Conservation (phyloP, 345 rosid genomes). For the Anacardium occidentale region DNA sequence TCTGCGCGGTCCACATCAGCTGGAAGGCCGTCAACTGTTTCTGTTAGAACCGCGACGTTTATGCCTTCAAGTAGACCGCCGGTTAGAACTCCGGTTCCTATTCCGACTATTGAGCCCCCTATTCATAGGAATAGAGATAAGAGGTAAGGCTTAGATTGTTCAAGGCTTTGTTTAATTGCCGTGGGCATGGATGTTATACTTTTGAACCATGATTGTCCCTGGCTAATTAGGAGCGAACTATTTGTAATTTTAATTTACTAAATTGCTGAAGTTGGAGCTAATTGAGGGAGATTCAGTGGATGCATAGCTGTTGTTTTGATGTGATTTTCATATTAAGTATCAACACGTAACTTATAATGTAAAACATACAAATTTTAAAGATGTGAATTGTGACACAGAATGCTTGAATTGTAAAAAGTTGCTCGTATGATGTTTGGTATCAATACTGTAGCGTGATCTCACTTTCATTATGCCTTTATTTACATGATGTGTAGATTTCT, state of each 20-base stretch:
- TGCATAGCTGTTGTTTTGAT: background rate
- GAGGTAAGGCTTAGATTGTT: slow-evolving; percentile 38
- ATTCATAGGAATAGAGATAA: slow-evolving; percentile 37
- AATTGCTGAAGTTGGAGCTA: background rate
- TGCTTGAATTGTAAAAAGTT: background rate
- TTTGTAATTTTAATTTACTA: background rate
- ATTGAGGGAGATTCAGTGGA: background rate
- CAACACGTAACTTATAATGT: too few species aligned
- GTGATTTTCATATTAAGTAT: background rate
- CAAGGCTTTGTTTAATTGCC: background rate
- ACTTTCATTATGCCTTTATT: too few species aligned
- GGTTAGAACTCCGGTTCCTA: slow-evolving; percentile 53
- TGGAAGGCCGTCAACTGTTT: slow-evolving; percentile 59
- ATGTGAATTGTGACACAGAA: background rate
- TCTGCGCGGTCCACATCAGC: slow-evolving; percentile 76
- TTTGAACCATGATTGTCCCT: background rate
- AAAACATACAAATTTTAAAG: background rate
- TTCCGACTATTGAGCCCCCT: slow-evolving; percentile 59
- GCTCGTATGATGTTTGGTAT: too few species aligned
- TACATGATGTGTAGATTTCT: background rate
- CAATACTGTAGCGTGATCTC: background rate
- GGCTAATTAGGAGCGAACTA: background rate
- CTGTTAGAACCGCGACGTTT: slow-evolving; percentile 41
- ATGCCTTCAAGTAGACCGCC: slow-evolving; percentile 57
- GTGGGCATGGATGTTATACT: background rate